Base-by-base conservation (phyloP, 2,329 filamentous ascomycete species). In the Pestalotiopsis sp. region DNA sequence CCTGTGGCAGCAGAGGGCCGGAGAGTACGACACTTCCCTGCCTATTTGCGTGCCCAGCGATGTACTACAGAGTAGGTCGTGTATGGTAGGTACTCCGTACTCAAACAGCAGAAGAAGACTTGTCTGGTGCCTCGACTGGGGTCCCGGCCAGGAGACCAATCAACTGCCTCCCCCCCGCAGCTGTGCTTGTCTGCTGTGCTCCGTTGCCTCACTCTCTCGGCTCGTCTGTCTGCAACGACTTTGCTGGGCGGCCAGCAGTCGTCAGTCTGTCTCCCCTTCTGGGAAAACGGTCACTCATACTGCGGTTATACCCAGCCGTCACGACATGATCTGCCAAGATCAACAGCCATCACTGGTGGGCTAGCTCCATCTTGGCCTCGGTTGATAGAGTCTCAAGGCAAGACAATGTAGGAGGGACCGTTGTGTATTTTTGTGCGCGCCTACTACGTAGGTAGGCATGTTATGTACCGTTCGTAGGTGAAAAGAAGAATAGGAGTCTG, bases 321-420 rank as follows among this genome's bases (percentile, higher is more conserved):
- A 23, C n/a, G 9, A n/a, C n/a, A 36, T 36, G 13, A 66, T 57
- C 45, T 36, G 45, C 45, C 17, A n/a, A 17, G 7, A n/a, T 52
- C 20, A 52, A n/a, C 17, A 52, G 45, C 17, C 9, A n/a, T 17
- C 17, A 66, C 17, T 25, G n/a, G 17, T 12, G n/a, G 23, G 25
- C 45, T 38, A 27, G 31, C 17, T 57, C 57, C 38, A 23, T 25
- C 39, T 9, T 49, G 25, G 38, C 39, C 61, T 20, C 17, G 41
- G 4, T 36, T 9, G 64, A 9, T 31, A 31, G 64, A n/a, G 58
- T 66, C 27, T 56, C 27, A 66, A 36, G 52, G 64, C 64, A 66
- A 38, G 52, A 66, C 64, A 59, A 60, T 27, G 56, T 31, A 66
- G 56, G 39, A 39, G 39, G 56, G 49, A 65, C 41, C 9, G 7